Conservation (phyloP, 1,284 basidiomycete species). For the Ustilago sp. region DNA sequence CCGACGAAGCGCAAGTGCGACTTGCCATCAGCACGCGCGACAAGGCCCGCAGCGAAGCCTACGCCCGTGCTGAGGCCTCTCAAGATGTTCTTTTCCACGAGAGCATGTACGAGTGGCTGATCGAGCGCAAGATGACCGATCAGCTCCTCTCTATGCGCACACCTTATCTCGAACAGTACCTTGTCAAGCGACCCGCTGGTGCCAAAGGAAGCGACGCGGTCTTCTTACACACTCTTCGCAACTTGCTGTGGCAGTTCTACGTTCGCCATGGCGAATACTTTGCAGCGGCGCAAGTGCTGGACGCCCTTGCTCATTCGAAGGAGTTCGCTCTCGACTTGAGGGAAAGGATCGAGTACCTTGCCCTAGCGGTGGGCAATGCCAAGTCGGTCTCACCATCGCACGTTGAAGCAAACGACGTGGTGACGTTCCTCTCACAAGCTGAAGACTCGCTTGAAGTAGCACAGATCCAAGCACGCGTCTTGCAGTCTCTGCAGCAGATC, state of each 20-base stretch:
- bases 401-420: conserved; percentile 81
- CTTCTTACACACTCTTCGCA: conserved; percentile 73
- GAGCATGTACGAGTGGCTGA: conserved; percentile 92
- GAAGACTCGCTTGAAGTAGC: conserved; percentile 98
- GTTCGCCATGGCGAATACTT: conserved; percentile 76
- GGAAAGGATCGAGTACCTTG: conserved; percentile 66
- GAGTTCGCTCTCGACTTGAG: conserved; percentile 73
- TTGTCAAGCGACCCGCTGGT: conserved; percentile 82
- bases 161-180: conserved; percentile 85
- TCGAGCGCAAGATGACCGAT: conserved; percentile 82
- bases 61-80: conserved; percentile 77
- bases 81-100: conserved; percentile 95
- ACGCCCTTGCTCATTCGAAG: conserved; percentile 85
- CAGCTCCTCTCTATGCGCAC: conserved; percentile 79
- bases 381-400: conserved; percentile 72
- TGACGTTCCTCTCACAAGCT: conserved; percentile 89
- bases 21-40: conserved; percentile 52
- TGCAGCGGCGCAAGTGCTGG: conserved; percentile 88
- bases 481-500: conserved; percentile 69
- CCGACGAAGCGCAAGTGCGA: conserved; percentile 59
- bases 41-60: conserved; percentile 60
- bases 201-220: conserved; percentile 29
- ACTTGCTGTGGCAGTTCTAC: conserved; percentile 96
- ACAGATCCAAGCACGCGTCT: conserved; percentile 88
- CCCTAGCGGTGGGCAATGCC: conserved; percentile 89